Evolutionary conservation across 2,329 filamentous ascomycete genomes (phyloP).

Genomic region (Podosphaera fusca): DNA sequence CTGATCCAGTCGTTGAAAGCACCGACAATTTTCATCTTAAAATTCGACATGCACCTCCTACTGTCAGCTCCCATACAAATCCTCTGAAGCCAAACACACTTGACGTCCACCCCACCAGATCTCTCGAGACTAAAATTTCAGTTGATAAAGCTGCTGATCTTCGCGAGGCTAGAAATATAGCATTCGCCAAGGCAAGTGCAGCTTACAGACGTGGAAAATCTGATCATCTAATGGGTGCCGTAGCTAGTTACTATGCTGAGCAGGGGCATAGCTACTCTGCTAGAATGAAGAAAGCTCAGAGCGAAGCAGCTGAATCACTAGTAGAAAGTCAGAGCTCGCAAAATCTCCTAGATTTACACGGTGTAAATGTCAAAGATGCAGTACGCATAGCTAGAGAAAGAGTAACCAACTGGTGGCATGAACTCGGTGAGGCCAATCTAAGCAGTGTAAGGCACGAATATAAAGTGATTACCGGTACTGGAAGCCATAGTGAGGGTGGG

Average conservation of each 20-base stretch:
- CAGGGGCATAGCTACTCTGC: constrained; percentile 40
- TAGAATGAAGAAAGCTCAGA: constrained; percentile 31
- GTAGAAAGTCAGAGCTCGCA: constrained; percentile 43
- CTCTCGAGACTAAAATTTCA: constrained; percentile 4
- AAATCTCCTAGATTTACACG: constrained; percentile 54
- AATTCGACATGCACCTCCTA: constrained; percentile 12
- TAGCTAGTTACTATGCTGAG: constrained; percentile 52
- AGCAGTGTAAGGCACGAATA: constrained; percentile 26
- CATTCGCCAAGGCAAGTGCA: constrained; percentile 31
- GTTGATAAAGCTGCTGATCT: constrained; percentile 4
- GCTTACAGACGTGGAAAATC: constrained; percentile 41
- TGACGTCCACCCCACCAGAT: constrained; percentile 3
- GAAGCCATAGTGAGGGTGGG: constrained; percentile 55
- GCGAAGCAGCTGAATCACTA: constrained; percentile 44
- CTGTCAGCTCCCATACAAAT: neutral
- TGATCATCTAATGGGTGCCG: constrained; percentile 50
- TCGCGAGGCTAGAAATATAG: constrained; percentile 13
- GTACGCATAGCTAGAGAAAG: constrained; percentile 50
- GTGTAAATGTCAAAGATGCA: constrained; percentile 58
- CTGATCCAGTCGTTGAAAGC: constrained; percentile 5
- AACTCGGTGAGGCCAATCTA: constrained; percentile 30
- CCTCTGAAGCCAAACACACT: constrained; percentile 1
- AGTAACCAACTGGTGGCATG: constrained; percentile 58
- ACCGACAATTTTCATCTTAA: constrained; percentile 10
- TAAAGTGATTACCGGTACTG: constrained; percentile 59